Conservation (phyloP, 768 basidiomycete species). For the Ramaria sp. region DNA sequence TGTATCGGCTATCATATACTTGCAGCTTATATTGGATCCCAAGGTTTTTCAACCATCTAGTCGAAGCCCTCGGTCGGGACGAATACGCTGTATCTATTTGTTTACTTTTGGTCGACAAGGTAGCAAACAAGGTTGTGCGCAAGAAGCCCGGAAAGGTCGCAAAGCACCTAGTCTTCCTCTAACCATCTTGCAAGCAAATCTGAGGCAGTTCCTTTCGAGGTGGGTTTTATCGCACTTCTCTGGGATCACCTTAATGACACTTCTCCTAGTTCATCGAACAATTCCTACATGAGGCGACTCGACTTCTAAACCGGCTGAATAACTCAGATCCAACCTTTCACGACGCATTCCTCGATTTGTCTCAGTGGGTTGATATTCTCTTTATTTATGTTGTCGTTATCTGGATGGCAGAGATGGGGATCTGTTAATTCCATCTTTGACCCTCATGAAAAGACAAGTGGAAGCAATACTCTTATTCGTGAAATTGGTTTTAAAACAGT, state of each 20-base stretch:
- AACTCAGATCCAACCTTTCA: constrained; percentile 26
- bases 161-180: constrained; percentile 55
- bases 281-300: constrained; percentile 52
- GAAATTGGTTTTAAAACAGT: constrained; percentile 35
- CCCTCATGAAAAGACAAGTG: constrained; percentile 44
- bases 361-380: constrained; percentile 32
- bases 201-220: constrained; percentile 43
- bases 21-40: constrained; percentile 7
- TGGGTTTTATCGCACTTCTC: background rate
- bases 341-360: constrained; percentile 42
- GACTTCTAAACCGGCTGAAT: constrained; percentile 37
- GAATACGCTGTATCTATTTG: constrained; percentile 76
- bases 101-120: constrained; percentile 78
- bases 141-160: constrained; percentile 50
- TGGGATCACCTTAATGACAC: background rate
- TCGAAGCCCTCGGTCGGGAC: constrained; percentile 65
- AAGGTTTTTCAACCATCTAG: constrained; percentile 85
- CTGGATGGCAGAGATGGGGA: constrained; percentile 43
- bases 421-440: constrained; percentile 32
- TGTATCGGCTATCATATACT: background rate
- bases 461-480: constrained; percentile 59
- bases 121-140: constrained; percentile 55
- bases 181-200: constrained; percentile 41
- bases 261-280: constrained; percentile 44
- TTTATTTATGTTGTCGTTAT: background rate